Evolutionary conservation across 306 rosid genomes (phyloP).

Genomic region (Cajanus cajan): DNA sequence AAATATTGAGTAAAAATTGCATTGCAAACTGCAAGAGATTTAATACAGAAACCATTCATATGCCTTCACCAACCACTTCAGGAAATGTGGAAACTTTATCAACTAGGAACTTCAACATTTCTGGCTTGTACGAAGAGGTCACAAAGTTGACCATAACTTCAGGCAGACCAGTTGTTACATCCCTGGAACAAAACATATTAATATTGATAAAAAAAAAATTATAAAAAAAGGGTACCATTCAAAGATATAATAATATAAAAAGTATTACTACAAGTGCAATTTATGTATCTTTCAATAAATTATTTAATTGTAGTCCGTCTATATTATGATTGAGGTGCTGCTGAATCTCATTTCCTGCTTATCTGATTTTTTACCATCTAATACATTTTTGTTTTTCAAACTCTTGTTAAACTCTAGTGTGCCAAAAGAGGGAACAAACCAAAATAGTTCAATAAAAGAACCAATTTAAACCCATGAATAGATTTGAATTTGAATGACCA

Average conservation of each 20-base stretch:
- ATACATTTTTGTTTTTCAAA: too few relatives aligned
- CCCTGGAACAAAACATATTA: slow-evolving; percentile 46
- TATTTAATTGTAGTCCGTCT: too few relatives aligned
- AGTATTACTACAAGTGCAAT: background rate
- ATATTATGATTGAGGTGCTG: too few relatives aligned
- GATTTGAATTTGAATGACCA: too few relatives aligned
- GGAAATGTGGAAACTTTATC: slow-evolving; percentile 67
- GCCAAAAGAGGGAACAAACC: too few relatives aligned
- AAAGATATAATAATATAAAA: slow-evolving; percentile 19
- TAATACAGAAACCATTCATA: background rate
- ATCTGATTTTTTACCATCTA: too few relatives aligned
- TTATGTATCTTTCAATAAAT: too few relatives aligned
- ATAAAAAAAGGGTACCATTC: background rate
- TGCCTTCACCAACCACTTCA: slow-evolving; percentile 66
- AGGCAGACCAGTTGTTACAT: slow-evolving; percentile 63
- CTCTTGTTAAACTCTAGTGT: too few relatives aligned
- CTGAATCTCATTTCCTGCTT: too few relatives aligned
- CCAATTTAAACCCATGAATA: too few relatives aligned
- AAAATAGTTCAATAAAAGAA: too few relatives aligned
- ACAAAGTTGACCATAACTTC: slow-evolving; percentile 97
- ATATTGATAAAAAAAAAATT: slow-evolving; percentile 1
- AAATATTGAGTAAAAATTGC: slow-evolving; percentile 1
- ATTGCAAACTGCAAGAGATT: background rate
- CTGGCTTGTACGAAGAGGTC: slow-evolving; percentile 83
- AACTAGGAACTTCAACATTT: slow-evolving; percentile 67